phyloP scores from a whole-genome alignment of 2,329 filamentous ascomycete genomes.

The Tolypocladium sp. region DNA sequence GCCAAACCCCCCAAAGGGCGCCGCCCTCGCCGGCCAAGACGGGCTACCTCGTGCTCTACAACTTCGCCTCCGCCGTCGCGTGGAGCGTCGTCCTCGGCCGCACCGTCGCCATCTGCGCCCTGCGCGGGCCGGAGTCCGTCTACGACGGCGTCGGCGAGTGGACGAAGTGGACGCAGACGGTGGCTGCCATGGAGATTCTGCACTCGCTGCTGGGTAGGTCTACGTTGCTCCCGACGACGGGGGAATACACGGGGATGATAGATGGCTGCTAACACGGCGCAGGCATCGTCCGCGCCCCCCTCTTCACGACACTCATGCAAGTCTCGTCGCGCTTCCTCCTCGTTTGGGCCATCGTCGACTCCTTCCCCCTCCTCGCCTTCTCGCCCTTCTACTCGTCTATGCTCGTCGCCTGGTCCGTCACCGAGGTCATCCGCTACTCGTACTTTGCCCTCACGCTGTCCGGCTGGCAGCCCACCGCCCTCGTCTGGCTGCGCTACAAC shows the following conservation, averaged over 20 bases:
- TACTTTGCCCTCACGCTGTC: constrained; percentile 75
- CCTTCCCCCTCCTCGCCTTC: constrained; percentile 58
- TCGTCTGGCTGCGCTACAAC: constrained; percentile 83
- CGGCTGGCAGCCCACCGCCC: constrained; percentile 49
- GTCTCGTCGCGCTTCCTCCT: constrained; percentile 80
- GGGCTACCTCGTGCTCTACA: constrained; percentile 78
- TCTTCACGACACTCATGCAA: constrained; percentile 83
- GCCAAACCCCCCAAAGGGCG: neutral
- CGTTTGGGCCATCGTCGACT: constrained; percentile 74
- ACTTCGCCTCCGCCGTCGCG: constrained; percentile 63
- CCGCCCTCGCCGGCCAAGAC: constrained; percentile 28
- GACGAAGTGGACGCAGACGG: constrained; percentile 72
- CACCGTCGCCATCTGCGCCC: constrained; percentile 45
- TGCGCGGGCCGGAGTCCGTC: constrained; percentile 48
- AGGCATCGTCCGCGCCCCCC: constrained; percentile 79
- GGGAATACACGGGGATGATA: too few relatives aligned
- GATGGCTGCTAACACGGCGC: neutral
- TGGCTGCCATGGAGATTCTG: constrained; percentile 73
- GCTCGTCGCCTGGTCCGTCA: constrained; percentile 80
- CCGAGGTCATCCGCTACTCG: constrained; percentile 86
- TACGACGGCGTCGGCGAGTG: constrained; percentile 56
- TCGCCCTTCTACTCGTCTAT: constrained; percentile 62
- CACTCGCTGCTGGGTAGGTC: constrained; percentile 67
- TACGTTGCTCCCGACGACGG: neutral
- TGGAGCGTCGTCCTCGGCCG: constrained; percentile 73